A percentile compares a stretch with the other conserved stretches of the same genome.
Conservation (phyloP, 768 basidiomycete genomes). For the Kwoniella mangroviensis region DNA sequence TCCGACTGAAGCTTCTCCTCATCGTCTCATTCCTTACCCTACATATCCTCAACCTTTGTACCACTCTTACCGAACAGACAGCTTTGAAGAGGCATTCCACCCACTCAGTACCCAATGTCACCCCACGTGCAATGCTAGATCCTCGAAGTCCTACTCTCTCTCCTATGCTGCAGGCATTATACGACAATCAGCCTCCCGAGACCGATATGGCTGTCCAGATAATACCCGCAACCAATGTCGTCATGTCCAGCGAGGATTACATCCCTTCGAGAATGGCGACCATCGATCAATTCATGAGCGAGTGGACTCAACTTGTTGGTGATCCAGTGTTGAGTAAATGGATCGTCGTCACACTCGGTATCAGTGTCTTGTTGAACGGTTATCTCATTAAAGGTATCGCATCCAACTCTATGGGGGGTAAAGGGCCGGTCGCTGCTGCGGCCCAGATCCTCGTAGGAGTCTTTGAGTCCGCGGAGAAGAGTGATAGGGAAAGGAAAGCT, state of each 20-base stretch:
- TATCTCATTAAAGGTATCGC: constrained; percentile 77
- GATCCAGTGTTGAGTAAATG: constrained; percentile 94
- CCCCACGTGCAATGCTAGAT: constrained; percentile 63
- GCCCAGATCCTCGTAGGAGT: constrained; percentile 59
- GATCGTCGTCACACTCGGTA: constrained; percentile 84
- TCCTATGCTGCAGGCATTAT: constrained; percentile 66
- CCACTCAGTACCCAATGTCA: constrained; percentile 42
- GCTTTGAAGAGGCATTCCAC: constrained; percentile 62
- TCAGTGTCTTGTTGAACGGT: constrained; percentile 88
- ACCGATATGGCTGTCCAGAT: constrained; percentile 50
- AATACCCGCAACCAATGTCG: constrained; percentile 46
- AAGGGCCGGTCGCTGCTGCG: constrained; percentile 59
- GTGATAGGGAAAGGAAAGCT: constrained; percentile 35
- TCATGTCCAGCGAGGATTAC: constrained; percentile 40
- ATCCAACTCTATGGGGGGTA: constrained; percentile 57
- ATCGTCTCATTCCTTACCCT: constrained; percentile 89
- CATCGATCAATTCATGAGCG: constrained; percentile 83
- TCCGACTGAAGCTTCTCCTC: constrained; percentile 83
- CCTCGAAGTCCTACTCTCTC: constrained; percentile 68
- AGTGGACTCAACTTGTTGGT: constrained; percentile 88
- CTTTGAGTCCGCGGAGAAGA: constrained; percentile 38
- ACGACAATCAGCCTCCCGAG: constrained; percentile 56
- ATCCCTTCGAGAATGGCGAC: constrained; percentile 60
- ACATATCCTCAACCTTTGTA: constrained; percentile 89
- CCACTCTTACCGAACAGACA: constrained; percentile 79